These are phyloP conservation scores for Stromatinia cepivora DNA, from an alignment of 2,329 filamentous ascomycete species.

Conservation along the genomic window DNA sequence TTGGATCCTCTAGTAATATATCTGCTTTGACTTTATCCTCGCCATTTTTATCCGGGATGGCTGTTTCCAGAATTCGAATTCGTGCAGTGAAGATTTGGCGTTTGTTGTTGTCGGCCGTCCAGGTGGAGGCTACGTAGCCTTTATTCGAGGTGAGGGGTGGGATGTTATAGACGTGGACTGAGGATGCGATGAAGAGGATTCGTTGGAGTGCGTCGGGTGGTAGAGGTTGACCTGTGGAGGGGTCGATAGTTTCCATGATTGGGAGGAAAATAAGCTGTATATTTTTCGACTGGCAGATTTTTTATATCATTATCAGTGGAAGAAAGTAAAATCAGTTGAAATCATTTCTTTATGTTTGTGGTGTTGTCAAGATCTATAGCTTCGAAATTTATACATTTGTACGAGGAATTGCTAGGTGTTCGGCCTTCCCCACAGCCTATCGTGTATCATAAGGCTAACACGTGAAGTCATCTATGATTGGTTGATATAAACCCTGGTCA, in stretches of 20 bases:
- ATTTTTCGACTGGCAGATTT: background rate
- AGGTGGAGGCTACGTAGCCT: conserved; percentile 74
- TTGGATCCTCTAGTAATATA: conserved; percentile 75
- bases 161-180: conserved; percentile 84
- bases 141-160: conserved; percentile 75
- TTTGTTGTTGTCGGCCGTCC: conserved; percentile 68
- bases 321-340: background rate
- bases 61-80: conserved; percentile 75
- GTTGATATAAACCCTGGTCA: background rate
- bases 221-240: conserved; percentile 66
- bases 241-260: conserved; percentile 56
- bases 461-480: conserved; percentile 2
- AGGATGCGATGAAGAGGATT: conserved; percentile 72
- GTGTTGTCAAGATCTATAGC: background rate
- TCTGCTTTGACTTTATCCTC: conserved; percentile 66
- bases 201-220: conserved; percentile 79
- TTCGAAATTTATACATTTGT: background rate
- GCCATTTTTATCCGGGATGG: conserved; percentile 48
- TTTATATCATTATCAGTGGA: background rate
- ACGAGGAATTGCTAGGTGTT: background rate
- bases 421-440: conserved; percentile 14
- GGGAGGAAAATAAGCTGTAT: background rate
- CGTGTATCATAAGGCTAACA: background rate
- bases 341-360: background rate
- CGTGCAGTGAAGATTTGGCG: conserved; percentile 85